Evolutionary conservation across 805 yeast species (phyloP).

Genomic region (Pichia pseudocactophila): DNA sequence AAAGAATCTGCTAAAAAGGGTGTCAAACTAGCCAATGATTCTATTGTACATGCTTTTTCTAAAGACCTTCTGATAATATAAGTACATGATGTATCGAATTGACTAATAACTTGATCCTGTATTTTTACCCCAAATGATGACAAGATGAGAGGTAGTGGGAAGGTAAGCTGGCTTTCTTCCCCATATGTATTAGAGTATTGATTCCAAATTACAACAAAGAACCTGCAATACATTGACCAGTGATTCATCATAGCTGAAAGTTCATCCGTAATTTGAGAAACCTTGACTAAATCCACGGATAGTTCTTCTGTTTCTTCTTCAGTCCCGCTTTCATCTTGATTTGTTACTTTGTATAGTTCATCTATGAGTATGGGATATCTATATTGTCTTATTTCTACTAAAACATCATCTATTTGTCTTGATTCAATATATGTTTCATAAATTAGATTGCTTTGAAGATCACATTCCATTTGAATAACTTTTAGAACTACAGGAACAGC

Average conservation of each 20-base stretch:
- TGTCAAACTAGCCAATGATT: slow-evolving; percentile 58
- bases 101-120: slow-evolving; percentile 41
- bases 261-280: slow-evolving; percentile 63
- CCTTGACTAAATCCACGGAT: slow-evolving; percentile 46
- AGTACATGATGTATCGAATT: slow-evolving; percentile 53
- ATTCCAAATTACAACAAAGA: slow-evolving; percentile 61
- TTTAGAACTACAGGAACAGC: slow-evolving; percentile 61
- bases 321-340: slow-evolving; percentile 21
- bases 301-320: slow-evolving; percentile 16
- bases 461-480: slow-evolving; percentile 78
- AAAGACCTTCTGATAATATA: slow-evolving; percentile 71
- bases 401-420: slow-evolving; percentile 45
- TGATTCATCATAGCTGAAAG: slow-evolving; percentile 69
- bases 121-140: slow-evolving; percentile 53
- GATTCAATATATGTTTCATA: slow-evolving; percentile 79
- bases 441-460: slow-evolving; percentile 84
- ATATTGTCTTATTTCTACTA: slow-evolving; percentile 50
- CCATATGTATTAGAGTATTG: slow-evolving; percentile 27
- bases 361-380: slow-evolving; percentile 39
- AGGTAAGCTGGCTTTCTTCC: slow-evolving; percentile 10
- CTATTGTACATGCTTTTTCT: slow-evolving; percentile 72
- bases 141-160: slow-evolving; percentile 45
- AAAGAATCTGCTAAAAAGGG: slow-evolving; percentile 26
- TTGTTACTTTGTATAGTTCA: slow-evolving; percentile 24
- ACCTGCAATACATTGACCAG: slow-evolving; percentile 76